Conservation (phyloP, 352 stramenopile species). For the Stephanocyclus meneghinianus region DNA sequence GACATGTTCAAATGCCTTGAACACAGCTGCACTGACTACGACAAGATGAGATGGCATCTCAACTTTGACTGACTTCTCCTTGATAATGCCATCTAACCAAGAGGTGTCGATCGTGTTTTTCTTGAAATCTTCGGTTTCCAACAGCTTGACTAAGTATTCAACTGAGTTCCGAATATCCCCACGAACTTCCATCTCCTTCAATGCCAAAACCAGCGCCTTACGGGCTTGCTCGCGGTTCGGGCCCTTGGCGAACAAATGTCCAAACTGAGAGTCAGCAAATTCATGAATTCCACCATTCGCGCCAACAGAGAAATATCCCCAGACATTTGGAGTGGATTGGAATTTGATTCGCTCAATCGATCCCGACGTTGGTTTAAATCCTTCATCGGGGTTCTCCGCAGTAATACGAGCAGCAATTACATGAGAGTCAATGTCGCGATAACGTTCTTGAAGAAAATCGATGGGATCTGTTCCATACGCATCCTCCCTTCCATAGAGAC, state of each 20-base stretch:
- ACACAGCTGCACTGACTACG: constrained; percentile 78
- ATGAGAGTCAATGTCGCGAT: constrained; percentile 85
- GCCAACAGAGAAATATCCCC: constrained; percentile 99
- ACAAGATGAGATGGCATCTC: constrained; percentile 76
- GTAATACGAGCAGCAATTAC: constrained; percentile 99
- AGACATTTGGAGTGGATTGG: constrained; percentile 97
- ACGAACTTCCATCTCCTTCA: constrained; percentile 96
- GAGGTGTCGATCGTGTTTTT: constrained; percentile 98
- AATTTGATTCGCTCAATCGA: constrained; percentile 99
- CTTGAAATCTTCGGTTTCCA: constrained; percentile 98
- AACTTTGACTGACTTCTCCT: constrained; percentile 86
- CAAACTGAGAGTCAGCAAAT: constrained; percentile 99
- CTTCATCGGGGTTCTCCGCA: constrained; percentile 98
- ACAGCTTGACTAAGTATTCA: constrained; percentile 99
- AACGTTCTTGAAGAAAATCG: constrained; percentile 93
- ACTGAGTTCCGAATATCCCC: constrained; percentile 99
- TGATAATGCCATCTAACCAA: constrained; percentile 98
- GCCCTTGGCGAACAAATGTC: constrained; percentile 98
- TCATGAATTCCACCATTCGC: constrained; percentile 99
- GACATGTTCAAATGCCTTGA: constrained; percentile 81
- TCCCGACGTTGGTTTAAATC: constrained; percentile 98
- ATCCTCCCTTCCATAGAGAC: constrained; percentile 91
- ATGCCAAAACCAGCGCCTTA: constrained; percentile 97
- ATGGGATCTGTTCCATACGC: constrained; percentile 90
- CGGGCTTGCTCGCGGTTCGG: constrained; percentile 93